A percentile compares a stretch with the other conserved stretches of the same genome.
Evolutionary conservation across 2,329 filamentous ascomycete species (phyloP).

Genomic region (Myriosclerotinia duriaeana): DNA sequence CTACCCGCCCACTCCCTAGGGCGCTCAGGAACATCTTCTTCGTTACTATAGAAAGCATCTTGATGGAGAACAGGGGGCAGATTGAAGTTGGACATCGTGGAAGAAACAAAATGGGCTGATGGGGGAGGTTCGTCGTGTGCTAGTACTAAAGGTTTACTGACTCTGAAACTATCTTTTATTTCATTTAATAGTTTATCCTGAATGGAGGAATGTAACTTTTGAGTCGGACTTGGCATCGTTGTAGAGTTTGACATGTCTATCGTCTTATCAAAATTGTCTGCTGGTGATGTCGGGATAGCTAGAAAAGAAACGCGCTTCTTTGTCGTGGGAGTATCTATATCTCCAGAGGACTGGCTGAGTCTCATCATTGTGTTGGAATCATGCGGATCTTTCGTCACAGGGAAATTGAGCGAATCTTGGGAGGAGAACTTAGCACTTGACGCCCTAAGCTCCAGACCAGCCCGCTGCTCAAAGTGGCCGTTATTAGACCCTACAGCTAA

Average conservation of each 20-base stretch:
- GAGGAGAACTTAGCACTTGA: constrained; percentile 32
- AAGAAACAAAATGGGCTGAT: constrained; percentile 48
- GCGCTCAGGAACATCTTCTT: constrained; percentile 76
- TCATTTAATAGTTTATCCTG: neutral
- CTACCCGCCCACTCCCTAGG: constrained; percentile 81
- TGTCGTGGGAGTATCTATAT: constrained; percentile 25
- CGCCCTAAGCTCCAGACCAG: constrained; percentile 20
- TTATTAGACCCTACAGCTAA: neutral
- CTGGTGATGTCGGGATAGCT: neutral
- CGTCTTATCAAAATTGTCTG: neutral
- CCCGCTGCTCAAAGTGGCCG: neutral
- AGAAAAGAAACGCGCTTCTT: constrained; percentile 5
- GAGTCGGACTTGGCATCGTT: neutral
- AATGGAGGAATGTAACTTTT: neutral
- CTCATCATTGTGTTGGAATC: constrained; percentile 62
- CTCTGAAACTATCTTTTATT: constrained; percentile 7
- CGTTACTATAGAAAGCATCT: constrained; percentile 80
- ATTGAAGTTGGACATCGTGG: constrained; percentile 56
- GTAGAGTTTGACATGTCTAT: neutral
- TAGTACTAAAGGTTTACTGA: neutral
- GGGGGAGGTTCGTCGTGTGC: constrained; percentile 42
- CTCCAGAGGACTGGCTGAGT: constrained; percentile 64
- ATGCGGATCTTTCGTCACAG: constrained; percentile 74
- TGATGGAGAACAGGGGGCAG: constrained; percentile 75
- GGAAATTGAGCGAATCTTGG: constrained; percentile 58